These are phyloP conservation scores for Letharia lupina DNA, from an alignment of 495 filamentous ascomycete genomes.

Conservation along the genomic window DNA sequence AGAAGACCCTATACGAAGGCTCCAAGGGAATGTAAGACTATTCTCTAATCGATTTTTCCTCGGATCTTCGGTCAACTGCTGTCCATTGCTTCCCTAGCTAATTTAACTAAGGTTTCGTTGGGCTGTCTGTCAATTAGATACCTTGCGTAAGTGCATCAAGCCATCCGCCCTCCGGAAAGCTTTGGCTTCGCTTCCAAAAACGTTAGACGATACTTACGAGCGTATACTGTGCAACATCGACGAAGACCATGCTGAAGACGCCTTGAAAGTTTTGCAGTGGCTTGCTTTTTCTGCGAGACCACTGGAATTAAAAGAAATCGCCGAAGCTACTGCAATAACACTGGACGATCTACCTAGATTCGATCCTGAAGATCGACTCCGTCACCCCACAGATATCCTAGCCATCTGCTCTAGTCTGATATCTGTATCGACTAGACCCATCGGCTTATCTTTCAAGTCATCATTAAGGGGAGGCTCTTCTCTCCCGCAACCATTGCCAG, in stretches of 20 bases:
- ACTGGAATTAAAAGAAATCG: slow-evolving; percentile 25
- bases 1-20: slow-evolving; percentile 21
- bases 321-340: slow-evolving; percentile 20
- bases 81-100: slow-evolving; percentile 1
- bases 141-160: slow-evolving; percentile 27
- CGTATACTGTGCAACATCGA: slow-evolving; percentile 30
- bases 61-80: not conserved
- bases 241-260: slow-evolving; percentile 16
- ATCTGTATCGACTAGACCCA: not conserved
- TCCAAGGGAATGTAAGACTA: slow-evolving; percentile 34
- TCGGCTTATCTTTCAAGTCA: not conserved
- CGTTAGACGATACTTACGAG: slow-evolving; percentile 34
- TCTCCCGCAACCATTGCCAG: not conserved
- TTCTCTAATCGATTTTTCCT: not conserved
- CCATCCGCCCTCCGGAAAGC: slow-evolving; percentile 23
- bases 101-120: slow-evolving; percentile 33
- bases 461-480: not conserved
- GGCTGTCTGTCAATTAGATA: slow-evolving; percentile 34
- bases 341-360: slow-evolving; percentile 5
- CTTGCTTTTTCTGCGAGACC: slow-evolving; percentile 26
- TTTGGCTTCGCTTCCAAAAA: slow-evolving; percentile 29
- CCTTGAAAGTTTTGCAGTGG: slow-evolving; percentile 28
- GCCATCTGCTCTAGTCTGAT: slow-evolving; percentile 31
- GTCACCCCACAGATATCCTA: slow-evolving; percentile 20
- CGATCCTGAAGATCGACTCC: slow-evolving; percentile 25